Conservation (phyloP, 1,284 basidiomycete species). For the Trametes hirsuta region DNA sequence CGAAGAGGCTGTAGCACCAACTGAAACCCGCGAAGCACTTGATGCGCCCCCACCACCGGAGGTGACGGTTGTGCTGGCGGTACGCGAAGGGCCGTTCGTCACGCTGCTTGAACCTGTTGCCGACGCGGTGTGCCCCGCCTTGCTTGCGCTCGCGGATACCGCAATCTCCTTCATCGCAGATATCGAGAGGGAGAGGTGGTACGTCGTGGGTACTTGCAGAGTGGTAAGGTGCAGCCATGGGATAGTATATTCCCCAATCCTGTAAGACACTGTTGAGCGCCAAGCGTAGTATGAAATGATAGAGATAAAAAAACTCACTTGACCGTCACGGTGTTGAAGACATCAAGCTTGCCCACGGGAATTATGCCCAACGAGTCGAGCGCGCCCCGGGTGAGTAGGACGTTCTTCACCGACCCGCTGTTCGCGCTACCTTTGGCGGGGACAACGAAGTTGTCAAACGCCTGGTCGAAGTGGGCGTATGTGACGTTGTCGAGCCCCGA, state of each 20-base stretch:
- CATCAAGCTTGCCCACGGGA: constrained; percentile 53
- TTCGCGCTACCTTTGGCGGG: constrained; percentile 60
- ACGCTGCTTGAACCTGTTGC: background rate
- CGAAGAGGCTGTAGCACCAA: background rate
- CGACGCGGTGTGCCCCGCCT: constrained; percentile 7
- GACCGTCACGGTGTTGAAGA: constrained; percentile 51
- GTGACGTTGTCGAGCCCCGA: constrained; percentile 51
- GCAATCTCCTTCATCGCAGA: constrained; percentile 17
- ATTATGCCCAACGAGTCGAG: constrained; percentile 58
- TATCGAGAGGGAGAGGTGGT: constrained; percentile 15
- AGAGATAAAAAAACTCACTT: constrained; percentile 24
- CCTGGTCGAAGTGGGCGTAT: constrained; percentile 60
- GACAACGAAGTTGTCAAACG: constrained; percentile 57
- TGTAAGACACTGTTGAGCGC: background rate
- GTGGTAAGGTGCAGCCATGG: constrained; percentile 24
- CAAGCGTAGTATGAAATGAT: background rate
- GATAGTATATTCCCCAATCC: constrained; percentile 22
- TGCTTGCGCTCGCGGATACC: constrained; percentile 13
- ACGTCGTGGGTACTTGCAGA: constrained; percentile 7
- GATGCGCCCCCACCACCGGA: too few relatives aligned
- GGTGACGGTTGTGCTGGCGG: background rate
- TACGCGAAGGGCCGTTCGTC: background rate
- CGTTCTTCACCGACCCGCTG: constrained; percentile 56
- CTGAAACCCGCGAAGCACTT: too few relatives aligned
- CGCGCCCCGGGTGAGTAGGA: constrained; percentile 60